phyloP scores from a whole-genome alignment of 768 basidiomycete genomes.

The Leccinellum albellum region DNA sequence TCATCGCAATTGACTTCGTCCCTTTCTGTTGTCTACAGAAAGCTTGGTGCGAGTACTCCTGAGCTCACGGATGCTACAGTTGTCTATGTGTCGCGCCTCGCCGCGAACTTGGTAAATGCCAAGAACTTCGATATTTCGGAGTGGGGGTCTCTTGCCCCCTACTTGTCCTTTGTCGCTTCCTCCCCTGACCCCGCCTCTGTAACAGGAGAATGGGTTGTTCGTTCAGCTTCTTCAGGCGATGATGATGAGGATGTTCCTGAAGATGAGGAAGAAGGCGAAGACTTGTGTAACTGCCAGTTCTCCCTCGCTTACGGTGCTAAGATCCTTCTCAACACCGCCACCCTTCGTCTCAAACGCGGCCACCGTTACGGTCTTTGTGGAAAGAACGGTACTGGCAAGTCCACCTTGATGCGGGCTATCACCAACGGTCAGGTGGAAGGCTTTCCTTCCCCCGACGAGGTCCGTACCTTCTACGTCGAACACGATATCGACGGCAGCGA shows the following conservation, averaged over 20 bases:
- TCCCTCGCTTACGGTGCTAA: slow-evolving; percentile 98
- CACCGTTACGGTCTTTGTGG: slow-evolving; percentile 98
- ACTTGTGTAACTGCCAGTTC: slow-evolving; percentile 98
- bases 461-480: slow-evolving; percentile 99
- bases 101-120: slow-evolving; percentile 80
- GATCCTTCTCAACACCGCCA: slow-evolving; percentile 95
- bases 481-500: slow-evolving; percentile 98
- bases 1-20: slow-evolving; percentile 59
- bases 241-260: slow-evolving; percentile 67
- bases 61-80: slow-evolving; percentile 54
- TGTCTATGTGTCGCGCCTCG: slow-evolving; percentile 74
- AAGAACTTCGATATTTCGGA: slow-evolving; percentile 90
- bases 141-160: slow-evolving; percentile 82
- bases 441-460: slow-evolving; percentile 95
- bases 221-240: slow-evolving; percentile 74
- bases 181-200: slow-evolving; percentile 64
- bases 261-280: slow-evolving; percentile 97
- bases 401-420: slow-evolving; percentile 89
- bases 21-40: slow-evolving; percentile 81
- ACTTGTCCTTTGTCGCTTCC: slow-evolving; percentile 62
- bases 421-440: slow-evolving; percentile 96
- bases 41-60: slow-evolving; percentile 59
- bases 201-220: slow-evolving; percentile 84
- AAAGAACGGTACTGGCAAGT: slow-evolving; percentile 98
- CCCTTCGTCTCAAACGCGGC: slow-evolving; percentile 95